Base-by-base conservation (phyloP, 306 rosid genomes). In the Hippophae gyantsensis region DNA sequence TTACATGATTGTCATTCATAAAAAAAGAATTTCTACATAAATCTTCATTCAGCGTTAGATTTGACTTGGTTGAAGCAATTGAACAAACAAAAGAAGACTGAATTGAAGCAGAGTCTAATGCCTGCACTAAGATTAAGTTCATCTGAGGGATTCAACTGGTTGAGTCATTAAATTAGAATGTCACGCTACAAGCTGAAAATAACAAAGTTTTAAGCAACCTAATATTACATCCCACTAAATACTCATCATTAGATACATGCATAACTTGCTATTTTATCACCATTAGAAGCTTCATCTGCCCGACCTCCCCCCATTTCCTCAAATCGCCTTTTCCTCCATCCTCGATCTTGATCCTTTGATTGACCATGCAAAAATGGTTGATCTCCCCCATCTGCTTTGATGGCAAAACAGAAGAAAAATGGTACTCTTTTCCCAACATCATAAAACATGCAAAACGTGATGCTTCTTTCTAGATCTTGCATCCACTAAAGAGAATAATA, bases 361-460 rank as follows among this genome's bases (percentile, higher is more conserved):
- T 62, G 84, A 56, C 81, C 76, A 64, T 69, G 86, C 10, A 76
- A 69, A 56, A 75, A 71, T 56, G 74, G 75, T 55, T 63, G 81
- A 43, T 70, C 82, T 62, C 81, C 55, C 53, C 71, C 89, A 76
- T 84, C 95, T 87, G 93, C 65, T 78, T 81, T 67, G 52, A 69
- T 69, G 72, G 73, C 76, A 78, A 75, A 73, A 72, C 62, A 70
- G 9, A 60, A 40, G 72, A 64, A 70, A 62, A 64, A 40, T 50
- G 64, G 70, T 48, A 14, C 50, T 43, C 60, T 42, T 62, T 46
- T 69, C 51, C 23, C 62, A 32, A 56, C 66, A 65, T 48, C 55
- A 72, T 66, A 63, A 13, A 69, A 32, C 45, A 53, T 57, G 43
- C 25, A 47, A 54, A 52, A 55, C 51, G n/a, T 62, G n/a, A 43